These are phyloP conservation scores for Populus hybrid DNA, from an alignment of 441 rosid genomes.

Conservation along the genomic window DNA sequence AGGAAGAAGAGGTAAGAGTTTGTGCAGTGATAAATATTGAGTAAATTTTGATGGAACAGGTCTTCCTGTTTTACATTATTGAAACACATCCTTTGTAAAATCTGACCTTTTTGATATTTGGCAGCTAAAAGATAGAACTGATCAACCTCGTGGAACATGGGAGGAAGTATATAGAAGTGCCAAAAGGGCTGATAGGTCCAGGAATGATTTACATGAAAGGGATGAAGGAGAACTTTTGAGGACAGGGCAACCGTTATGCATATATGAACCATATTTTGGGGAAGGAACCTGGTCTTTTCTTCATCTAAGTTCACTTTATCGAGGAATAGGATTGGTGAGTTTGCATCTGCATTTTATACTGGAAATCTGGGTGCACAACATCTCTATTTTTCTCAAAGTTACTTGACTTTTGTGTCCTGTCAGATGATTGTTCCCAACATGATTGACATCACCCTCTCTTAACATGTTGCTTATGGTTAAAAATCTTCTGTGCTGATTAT, in stretches of 20 bases:
- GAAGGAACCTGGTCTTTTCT: constrained; percentile 97
- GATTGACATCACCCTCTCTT: background rate
- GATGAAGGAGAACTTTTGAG: constrained; percentile 92
- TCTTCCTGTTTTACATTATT: constrained; percentile 3
- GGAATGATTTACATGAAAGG: constrained; percentile 85
- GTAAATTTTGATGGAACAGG: background rate
- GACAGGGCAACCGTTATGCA: constrained; percentile 84
- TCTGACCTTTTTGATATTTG: constrained; percentile 26
- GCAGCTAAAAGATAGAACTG: constrained; percentile 77
- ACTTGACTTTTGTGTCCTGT: background rate
- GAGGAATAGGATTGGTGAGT: constrained; percentile 89
- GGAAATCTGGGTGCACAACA: background rate
- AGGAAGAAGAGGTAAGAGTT: constrained; percentile 79
- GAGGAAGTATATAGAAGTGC: constrained; percentile 86
- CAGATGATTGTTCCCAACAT: background rate
- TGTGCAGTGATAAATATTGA: constrained; percentile 8
- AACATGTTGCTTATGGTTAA: background rate
- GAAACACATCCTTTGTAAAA: constrained; percentile 5
- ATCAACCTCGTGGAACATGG: constrained; percentile 85
- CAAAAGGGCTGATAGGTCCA: constrained; percentile 73
- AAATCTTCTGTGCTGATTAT: background rate
- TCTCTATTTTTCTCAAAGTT: background rate
- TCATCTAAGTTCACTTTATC: constrained; percentile 75
- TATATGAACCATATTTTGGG: constrained; percentile 92
- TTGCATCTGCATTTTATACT: constrained; percentile 1